Evolutionary conservation across 352 stramenopile species (phyloP), one percentile per base, ranked within the genome.

Genomic region (Phytopythium vexans): DNA sequence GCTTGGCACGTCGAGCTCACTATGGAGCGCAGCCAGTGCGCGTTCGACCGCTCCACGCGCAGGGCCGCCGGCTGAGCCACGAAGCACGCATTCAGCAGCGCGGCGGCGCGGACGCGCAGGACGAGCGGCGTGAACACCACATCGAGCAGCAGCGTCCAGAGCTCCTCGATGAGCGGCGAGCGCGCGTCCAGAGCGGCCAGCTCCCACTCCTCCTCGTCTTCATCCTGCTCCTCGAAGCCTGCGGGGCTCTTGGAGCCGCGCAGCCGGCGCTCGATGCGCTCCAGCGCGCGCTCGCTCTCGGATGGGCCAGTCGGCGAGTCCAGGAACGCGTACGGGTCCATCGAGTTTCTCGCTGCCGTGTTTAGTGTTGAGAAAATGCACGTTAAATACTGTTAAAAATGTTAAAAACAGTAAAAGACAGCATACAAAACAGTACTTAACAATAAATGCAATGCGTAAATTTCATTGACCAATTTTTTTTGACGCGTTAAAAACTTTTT

Each of bases 1-100:
- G 70, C 67, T 49, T 91, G 77, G 48, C 74, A 87, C 47, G 77
- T 84, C 16, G 81, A 87, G 70, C 77, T 88, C 55, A 88, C 74
- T 32, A 91, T 66, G 9, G 81, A 82, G 10, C 81, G 81, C 49
- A 88, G 52, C 64, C 80, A 77, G 59, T 79, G 64, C 16, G 64
- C 63, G 33, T 59, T 53, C 3, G 21, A 34, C 0, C 37, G 27
- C 8, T 60, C 37, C 37, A 58, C 54, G 33, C 70, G 41, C 15
- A 64, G 63, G 15, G 66, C 59, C 8, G 49, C 56, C 41, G 59
- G 50, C 14, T 57, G 46, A n/a, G 34, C 46, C 46, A 42, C 50
- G 49, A 73, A 87, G 52, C 65, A 86, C 0, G 71, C 70, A 48
- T 61, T 70, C 11, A 91, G 70, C 46, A 91, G 62, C 42, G 78